Evolutionary conservation across 768 basidiomycete genomes (phyloP).

Genomic region (Agaricus subrufescens): DNA sequence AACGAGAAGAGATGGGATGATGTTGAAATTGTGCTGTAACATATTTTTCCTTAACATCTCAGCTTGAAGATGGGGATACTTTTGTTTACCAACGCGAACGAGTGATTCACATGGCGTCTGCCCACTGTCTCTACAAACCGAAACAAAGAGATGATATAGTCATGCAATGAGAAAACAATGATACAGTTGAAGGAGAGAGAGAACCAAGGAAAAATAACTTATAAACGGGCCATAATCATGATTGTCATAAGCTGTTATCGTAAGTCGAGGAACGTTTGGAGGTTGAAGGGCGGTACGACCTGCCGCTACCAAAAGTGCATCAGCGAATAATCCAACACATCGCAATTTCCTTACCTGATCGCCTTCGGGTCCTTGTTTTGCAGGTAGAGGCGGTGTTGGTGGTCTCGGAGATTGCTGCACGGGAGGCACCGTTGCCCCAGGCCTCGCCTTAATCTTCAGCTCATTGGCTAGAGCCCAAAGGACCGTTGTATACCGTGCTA

Average conservation of each 20-base stretch:
- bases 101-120: neutral
- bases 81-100: too few species aligned
- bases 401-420: constrained; percentile 8
- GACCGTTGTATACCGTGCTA: constrained; percentile 59
- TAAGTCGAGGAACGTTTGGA: constrained; percentile 46
- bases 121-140: neutral
- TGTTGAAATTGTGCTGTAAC: constrained; percentile 42
- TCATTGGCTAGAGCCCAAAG: constrained; percentile 58
- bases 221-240: neutral
- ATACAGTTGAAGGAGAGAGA: too few species aligned
- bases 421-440: constrained; percentile 45
- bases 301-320: constrained; percentile 15
- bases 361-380: constrained; percentile 10
- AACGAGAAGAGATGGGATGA: constrained; percentile 67
- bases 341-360: constrained; percentile 2
- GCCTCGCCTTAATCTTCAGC: constrained; percentile 38
- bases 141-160: neutral
- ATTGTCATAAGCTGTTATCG: constrained; percentile 14
- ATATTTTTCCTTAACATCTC: neutral
- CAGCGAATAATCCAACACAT: too few species aligned
- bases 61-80: too few species aligned
- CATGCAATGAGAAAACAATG: neutral
- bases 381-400: constrained; percentile 10
- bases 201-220: neutral
- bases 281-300: constrained; percentile 49